phyloP scores from a whole-genome alignment of 1,284 basidiomycete genomes.

The Ustilago curta region DNA sequence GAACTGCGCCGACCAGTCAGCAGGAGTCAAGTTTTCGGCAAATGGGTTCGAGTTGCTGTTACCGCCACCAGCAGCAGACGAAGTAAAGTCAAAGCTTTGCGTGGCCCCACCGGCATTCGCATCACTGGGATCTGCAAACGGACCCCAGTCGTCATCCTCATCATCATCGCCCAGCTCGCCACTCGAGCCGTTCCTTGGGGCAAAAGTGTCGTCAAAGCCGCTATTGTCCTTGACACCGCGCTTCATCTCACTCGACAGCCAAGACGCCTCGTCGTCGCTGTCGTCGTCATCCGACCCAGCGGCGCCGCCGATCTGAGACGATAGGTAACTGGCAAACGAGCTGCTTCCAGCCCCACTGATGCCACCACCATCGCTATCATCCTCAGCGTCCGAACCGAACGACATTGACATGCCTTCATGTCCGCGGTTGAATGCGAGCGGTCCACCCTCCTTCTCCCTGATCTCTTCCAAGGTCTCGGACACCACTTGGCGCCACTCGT shows the following conservation, averaged over 20 bases:
- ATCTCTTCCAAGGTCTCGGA: constrained; percentile 64
- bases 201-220: constrained; percentile 58
- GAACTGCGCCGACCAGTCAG: constrained; percentile 67
- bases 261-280: constrained; percentile 62
- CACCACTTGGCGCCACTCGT: constrained; percentile 65
- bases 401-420: constrained; percentile 49
- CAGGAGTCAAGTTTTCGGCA: constrained; percentile 65
- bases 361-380: constrained; percentile 43
- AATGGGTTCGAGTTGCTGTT: constrained; percentile 38
- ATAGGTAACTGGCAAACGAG: constrained; percentile 67
- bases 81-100: constrained; percentile 38
- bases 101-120: constrained; percentile 11
- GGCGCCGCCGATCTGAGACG: constrained; percentile 64
- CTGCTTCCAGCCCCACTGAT: constrained; percentile 48
- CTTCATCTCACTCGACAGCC: constrained; percentile 57
- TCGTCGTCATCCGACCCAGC: constrained; percentile 61
- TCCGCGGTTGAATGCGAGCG: constrained; percentile 65
- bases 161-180: constrained; percentile 47
- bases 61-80: constrained; percentile 2
- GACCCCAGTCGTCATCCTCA: constrained; percentile 67
- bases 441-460: constrained; percentile 63
- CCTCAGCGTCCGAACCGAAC: constrained; percentile 48
- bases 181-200: constrained; percentile 24
- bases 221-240: constrained; percentile 26
- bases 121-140: constrained; percentile 60